Base-by-base conservation (phyloP, 768 basidiomycete genomes). In the Saitozyma podzolica region DNA sequence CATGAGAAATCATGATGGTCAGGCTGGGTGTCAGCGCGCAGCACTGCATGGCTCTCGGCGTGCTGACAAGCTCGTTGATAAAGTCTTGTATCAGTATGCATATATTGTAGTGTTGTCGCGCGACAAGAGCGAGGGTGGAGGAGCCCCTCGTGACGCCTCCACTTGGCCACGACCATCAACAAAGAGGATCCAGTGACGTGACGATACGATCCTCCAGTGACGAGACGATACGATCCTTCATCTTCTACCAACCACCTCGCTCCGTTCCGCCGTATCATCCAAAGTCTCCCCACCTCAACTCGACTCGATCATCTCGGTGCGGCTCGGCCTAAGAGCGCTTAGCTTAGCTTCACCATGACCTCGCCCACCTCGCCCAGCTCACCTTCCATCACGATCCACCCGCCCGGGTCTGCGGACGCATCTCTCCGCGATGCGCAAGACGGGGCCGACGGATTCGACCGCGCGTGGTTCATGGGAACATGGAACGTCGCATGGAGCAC, bases 401-500 rank as follows among this genome's bases (percentile, higher is more conserved):
- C 61, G 8, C 74, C 74, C 9, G 59, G 57, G 5, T 73, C 74
- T 0, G n/a, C 56, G 29, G 65, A 76, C 56, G 60, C 72, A 11
- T 69, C 72, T n/a, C 61, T 76, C 8, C 11, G 9, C 39, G 54
- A 16, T 42, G 54, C 14, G 13, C 52, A 63, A 37, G 67, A 68
- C 43, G 59, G 51, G 4, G 48, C 60, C 8, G 63, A 61, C 3
- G 66, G 63, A 2, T 73, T 76, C 50, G 70, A 73, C 40, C 54
- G 68, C 43, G 59, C 50, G 14, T 72, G 70, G 65, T 72, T 79
- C 48, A 76, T 79, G 74, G 78, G 78, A 37, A 66, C 59, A 40
- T 80, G 81, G 81, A 69, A 80, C 50, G 81, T 82, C 10, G 76
- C 74, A 2, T 80, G 80, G 70, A 80, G 79, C 50, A 83, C 82